Conservation (phyloP, 768 basidiomycete genomes). For the Melanogaster broomeanus region DNA sequence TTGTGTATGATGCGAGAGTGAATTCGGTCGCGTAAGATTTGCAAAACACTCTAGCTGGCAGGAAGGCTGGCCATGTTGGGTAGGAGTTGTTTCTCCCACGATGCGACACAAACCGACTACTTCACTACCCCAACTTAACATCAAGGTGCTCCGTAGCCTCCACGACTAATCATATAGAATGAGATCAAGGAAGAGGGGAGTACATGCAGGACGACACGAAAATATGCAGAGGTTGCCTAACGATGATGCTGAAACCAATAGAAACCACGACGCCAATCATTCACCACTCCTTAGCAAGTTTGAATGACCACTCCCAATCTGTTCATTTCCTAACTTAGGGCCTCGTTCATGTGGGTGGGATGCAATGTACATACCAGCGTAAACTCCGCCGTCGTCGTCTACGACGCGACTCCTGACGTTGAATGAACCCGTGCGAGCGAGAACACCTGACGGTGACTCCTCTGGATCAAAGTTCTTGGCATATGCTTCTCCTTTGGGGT, state of each 20-base stretch:
- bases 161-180: conserved; percentile 19
- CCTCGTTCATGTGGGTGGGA: background rate
- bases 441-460: conserved; percentile 72
- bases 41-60: conserved; percentile 5
- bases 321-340: conserved; percentile 10
- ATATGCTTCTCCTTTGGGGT: conserved; percentile 63
- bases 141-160: background rate
- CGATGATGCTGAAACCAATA: conserved; percentile 23
- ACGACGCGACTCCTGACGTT: conserved; percentile 77
- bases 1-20: background rate
- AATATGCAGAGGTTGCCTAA: conserved; percentile 31
- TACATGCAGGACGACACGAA: conserved; percentile 29
- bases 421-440: conserved; percentile 84
- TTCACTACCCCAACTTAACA: no score
- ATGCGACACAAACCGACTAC: no score
- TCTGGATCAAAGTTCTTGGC: conserved; percentile 76
- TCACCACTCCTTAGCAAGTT: conserved; percentile 91
- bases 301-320: conserved; percentile 75
- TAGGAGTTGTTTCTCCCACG: background rate
- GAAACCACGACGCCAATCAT: conserved; percentile 13
- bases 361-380: conserved; percentile 59
- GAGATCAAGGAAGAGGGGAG: conserved; percentile 6
- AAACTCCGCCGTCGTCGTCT: conserved; percentile 85
- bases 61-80: conserved; percentile 10
- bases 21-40: conserved; percentile 1